Base-by-base conservation (phyloP, 495 filamentous ascomycete species). In the Penicillium flavigenum region DNA sequence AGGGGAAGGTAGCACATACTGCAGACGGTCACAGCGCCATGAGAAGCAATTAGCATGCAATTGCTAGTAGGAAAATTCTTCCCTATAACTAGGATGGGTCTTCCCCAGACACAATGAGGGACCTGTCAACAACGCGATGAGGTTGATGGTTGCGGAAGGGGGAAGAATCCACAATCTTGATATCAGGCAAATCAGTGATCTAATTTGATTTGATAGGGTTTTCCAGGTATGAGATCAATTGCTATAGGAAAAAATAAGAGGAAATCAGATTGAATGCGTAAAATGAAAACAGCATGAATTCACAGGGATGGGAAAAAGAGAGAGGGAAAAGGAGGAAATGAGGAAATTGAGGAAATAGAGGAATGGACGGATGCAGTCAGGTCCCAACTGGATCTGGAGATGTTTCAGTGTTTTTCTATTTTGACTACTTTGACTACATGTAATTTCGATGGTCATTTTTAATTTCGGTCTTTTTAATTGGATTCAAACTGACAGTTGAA, bases 1-100 rank as follows among this genome's bases (percentile, higher is more conserved):
- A 63, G 62, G 62, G 62, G 58, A 59, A 68, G 47, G 62, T 63
- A 58, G 58, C 52, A 74, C 74, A 61, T 75, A 75, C 74, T 63
- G 62, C 47, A 47, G 51, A 58, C 56, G 60, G 63, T 71, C 62
- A 67, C 60, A 66, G 57, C 69, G 71, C 69, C 72, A 74, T 71
- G 64, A 63, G 67, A 70, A 64, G 63, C 61, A 64, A 68, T 59
- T 62, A 60, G 51, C 14, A 24, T 26, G 55, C 42, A 48, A 54
- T 59, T 58, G 54, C 51, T 20, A 54, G 26, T 17, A 47, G 27
- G 19, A 22, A 32, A 14, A 53, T 24, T 51, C 41, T 44, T 44
- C 39, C 50, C 19, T 59, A 54, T 62, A 60, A 50, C 29, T n/a
- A 44, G 12, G 32, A 41, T 26, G n/a, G 24, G 42, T 39, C 46